Base-by-base conservation (phyloP, 2,329 filamentous ascomycete genomes). In the Beauveria scarabaeidicola region DNA sequence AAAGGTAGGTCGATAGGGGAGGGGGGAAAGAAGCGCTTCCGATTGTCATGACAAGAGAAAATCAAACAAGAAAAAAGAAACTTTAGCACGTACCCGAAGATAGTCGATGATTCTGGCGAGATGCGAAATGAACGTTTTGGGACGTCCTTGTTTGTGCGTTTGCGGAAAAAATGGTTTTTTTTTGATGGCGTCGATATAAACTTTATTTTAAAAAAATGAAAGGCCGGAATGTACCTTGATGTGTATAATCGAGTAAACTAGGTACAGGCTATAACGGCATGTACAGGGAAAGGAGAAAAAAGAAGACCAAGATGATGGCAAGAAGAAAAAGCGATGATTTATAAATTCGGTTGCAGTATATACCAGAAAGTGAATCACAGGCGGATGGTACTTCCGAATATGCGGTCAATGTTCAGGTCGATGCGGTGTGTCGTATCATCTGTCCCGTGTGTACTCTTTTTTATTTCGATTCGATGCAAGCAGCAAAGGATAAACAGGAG, bases 201-300 rank as follows among this genome's bases (percentile, higher is more conserved):
- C 46, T 21, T 51, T 51, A 32, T 32, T 32, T n/a, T 38, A 46
- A 38, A 21, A 47, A 21, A 19, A 43, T 17, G 29, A 47, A 25
- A 29, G n/a, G 38, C 52, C 38, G 52, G 21, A 54, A 44, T 54
- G 52, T 41, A 27, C 21, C 38, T 44, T 15, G 32, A 19, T 32
- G 43, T 19, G 23, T n/a, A 44, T 9, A 8, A 29, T 56, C 8
- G n/a, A 27, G 19, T 4, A n/a, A 7, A 41, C 11, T 60, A 60
- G 25, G 61, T 64, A 63, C 60, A 58, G 43, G 51, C 53, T 58
- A 52, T 65, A 61, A 63, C 61, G 64, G 62, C 64, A 67, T 65
- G 62, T 65, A 65, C 65, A 59, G 61, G 52, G 29, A 29, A 54
- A 29, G 29, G 40, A 36, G 40, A 32, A 48, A 58, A 47, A 57